Base-by-base conservation (phyloP, 208 protist genomes). In the Trypanosoma boissoni region DNA sequence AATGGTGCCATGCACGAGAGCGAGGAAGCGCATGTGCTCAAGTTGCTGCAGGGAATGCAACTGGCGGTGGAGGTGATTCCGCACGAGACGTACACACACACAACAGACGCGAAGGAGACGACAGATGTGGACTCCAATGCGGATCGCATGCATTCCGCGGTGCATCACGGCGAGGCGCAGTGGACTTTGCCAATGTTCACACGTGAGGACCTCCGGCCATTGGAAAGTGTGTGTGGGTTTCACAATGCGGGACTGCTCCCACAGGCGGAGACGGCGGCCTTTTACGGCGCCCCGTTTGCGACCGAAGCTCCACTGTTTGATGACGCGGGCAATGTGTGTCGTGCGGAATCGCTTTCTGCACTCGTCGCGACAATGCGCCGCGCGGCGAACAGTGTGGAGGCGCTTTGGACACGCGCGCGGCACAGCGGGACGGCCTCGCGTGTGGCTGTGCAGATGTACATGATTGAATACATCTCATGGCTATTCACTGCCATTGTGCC, bases 361-460 rank as follows among this genome's bases (percentile, higher is more conserved):
- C 65, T 88, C 34, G 51, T 39, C 55, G 27, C 49, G 21, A 46
- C 76, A 20, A 58, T 88, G 21, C 12, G 26, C 18, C 45, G 51
- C 3, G 48, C 55, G 24, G 42, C 39, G 20, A 43, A n/a, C 10
- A 54, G 77, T 1, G 63, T 85, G 12, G 54, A 70, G 52, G 67
- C 37, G 28, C 65, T 91, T 24, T 85, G 78, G 78, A 63, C 18
- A 20, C 68, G 80, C 2, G 80, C 83, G 21, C 50, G 63, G 10
- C 67, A 91, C 55, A 78, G 76, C 53, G 69, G 77, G 27, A 91
- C 83, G 6, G 64, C 80, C 39, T 87, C 79, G 27, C 75, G 83
- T 10, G 76, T 91, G 8, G 83, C 80, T 3, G 62, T 88, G n/a
- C 80, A 88, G 58, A 68, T 88, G 74, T 74, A 91, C 49, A 79